A percentile compares a stretch with the other conserved stretches of the same genome.
Conservation (phyloP, 2,329 filamentous ascomycete species). For the Ilyonectria sp. region DNA sequence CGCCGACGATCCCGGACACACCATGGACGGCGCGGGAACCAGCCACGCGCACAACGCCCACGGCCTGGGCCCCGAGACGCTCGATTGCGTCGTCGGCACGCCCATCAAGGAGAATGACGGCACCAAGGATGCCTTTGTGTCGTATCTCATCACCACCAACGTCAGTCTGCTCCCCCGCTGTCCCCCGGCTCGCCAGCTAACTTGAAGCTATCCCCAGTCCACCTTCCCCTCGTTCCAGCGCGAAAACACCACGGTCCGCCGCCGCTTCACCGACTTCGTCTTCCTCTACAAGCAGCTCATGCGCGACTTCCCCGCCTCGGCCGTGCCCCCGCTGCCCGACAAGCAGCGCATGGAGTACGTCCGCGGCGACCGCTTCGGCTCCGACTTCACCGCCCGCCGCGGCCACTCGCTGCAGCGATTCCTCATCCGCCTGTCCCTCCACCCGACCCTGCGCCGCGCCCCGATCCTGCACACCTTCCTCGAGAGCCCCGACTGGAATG, state of each 20-base stretch:
- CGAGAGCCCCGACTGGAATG: conserved; percentile 96
- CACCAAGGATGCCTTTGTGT: conserved; percentile 96
- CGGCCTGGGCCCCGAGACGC: conserved; percentile 78
- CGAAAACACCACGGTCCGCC: conserved; percentile 82
- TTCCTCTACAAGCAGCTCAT: conserved; percentile 94
- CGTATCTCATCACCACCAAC: conserved; percentile 92
- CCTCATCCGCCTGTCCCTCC: conserved; percentile 86
- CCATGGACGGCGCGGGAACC: conserved; percentile 62
- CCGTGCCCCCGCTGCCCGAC: conserved; percentile 94
- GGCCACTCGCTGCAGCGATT: conserved; percentile 95
- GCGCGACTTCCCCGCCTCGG: conserved; percentile 90
- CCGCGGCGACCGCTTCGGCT: conserved; percentile 92
- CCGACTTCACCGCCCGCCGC: conserved; percentile 91
- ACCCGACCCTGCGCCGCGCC: conserved; percentile 89
- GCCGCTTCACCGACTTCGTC: conserved; percentile 97
- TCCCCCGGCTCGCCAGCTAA: neutral
- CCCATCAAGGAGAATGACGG: conserved; percentile 97
- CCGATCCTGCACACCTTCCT: conserved; percentile 90
- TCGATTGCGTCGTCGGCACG: conserved; percentile 87
- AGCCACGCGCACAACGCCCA: conserved; percentile 71
- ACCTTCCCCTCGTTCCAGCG: conserved; percentile 95
- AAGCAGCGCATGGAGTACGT: conserved; percentile 99
- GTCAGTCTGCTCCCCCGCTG: conserved; percentile 62
- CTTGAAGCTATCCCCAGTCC: conserved; percentile 69
- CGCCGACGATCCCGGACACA: conserved; percentile 48